These are phyloP conservation scores for Corylus avellana DNA, from an alignment of 306 rosid genomes.

Conservation along the genomic window DNA sequence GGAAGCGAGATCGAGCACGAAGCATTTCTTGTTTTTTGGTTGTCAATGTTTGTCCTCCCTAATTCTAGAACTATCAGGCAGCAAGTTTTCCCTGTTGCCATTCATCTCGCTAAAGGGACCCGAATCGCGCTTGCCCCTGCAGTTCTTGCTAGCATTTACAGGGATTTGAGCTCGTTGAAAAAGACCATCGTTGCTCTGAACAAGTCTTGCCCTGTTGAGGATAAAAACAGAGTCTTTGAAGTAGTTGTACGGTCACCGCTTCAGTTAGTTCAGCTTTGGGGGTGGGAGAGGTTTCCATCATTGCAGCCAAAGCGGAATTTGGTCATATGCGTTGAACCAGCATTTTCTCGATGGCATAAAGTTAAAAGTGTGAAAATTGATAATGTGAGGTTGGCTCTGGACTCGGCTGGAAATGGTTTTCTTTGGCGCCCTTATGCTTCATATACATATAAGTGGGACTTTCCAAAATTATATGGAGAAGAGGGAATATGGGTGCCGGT, in stretches of 20 bases:
- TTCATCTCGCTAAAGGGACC: constrained; percentile 51
- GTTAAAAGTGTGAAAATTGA: constrained; percentile 29
- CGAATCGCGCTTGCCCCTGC: constrained; percentile 57
- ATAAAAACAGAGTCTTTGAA: neutral
- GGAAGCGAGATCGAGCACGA: constrained; percentile 60
- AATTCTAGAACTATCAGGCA: neutral
- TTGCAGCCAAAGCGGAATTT: constrained; percentile 36
- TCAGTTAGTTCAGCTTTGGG: constrained; percentile 63
- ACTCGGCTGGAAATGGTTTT: constrained; percentile 33
- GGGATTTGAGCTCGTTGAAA: constrained; percentile 43
- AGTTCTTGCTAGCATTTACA: constrained; percentile 53
- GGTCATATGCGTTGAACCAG: constrained; percentile 14
- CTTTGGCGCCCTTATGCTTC: constrained; percentile 51
- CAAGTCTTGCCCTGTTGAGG: too few species aligned
- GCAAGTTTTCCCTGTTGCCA: constrained; percentile 36
- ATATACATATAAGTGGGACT: constrained; percentile 15
- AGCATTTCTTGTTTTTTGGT: constrained; percentile 53
- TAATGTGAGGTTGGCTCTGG: constrained; percentile 36
- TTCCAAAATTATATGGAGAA: constrained; percentile 29
- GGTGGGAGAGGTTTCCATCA: constrained; percentile 52
- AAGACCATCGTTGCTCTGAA: constrained; percentile 21
- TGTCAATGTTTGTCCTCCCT: constrained; percentile 42
- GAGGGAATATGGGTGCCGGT: constrained; percentile 25
- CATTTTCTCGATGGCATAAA: constrained; percentile 41
- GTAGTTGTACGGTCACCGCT: constrained; percentile 42